Evolutionary conservation across 352 stramenopile genomes (phyloP), one percentile per base, ranked within the genome.

Genomic region (Peronosclerospora sorghi): DNA sequence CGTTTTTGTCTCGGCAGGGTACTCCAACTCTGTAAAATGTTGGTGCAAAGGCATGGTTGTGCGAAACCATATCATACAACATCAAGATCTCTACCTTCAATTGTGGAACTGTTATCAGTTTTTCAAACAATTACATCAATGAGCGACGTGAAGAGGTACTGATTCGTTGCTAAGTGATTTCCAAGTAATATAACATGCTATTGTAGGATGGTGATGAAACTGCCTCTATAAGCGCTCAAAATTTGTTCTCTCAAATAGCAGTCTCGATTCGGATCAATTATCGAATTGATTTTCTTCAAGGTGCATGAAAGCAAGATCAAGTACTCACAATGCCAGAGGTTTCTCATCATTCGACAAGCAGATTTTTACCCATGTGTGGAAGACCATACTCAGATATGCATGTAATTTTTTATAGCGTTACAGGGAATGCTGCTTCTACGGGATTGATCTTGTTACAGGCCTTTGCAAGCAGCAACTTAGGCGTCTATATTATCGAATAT

Each of bases 281-380:
- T 18, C 24, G 35, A 35, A 28, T 20, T 15, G 26, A 14, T 27
- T 14, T n/a, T 21, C 19, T n/a, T 24, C 7, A 13, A 23, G 15
- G 20, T 18, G 10, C 9, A 30, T 13, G 2, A 56, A 20, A 40
- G 6, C 17, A 20, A 45, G 8, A 18, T 14, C 15, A 27, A 42
- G 35, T 40, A 28, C 32, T 49, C 63, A 65, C 18, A 85, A 83
- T 42, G 42, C 38, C 12, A 56, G 48, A 26, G 73, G 0, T 61
- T 77, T 27, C 35, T 73, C 7, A 47, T 75, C 14, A 64, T 83
- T 9, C 53, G 65, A 14, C 75, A 87, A 32, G 39, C 54, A n/a
- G 75, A 87, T 1, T 76, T 87, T 49, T 68, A 68, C 10, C 45
- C 37, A 79, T 35, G 49, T 85, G 15, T 87, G 75, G 75, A 55